These are phyloP conservation scores for Yamadazyma sp. DNA, from an alignment of 805 yeast genomes.

Conservation along the genomic window DNA sequence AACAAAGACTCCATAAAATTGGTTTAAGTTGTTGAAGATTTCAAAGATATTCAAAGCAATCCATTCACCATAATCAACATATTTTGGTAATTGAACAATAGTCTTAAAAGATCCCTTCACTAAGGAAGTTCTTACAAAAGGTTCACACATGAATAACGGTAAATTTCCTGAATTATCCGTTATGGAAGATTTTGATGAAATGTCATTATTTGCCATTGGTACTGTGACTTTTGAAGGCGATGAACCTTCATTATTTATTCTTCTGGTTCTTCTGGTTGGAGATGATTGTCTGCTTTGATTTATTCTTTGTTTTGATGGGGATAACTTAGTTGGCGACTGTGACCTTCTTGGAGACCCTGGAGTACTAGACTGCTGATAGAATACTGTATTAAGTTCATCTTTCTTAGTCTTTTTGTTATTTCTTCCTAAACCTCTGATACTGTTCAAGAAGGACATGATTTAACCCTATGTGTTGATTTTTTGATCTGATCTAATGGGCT, in stretches of 20 bases:
- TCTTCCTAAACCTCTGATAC: conserved; percentile 47
- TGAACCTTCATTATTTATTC: conserved; percentile 1
- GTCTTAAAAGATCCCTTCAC: conserved; percentile 97
- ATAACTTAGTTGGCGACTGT: conserved; percentile 40
- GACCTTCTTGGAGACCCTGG: conserved; percentile 35
- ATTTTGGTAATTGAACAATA: conserved; percentile 90
- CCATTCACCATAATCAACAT: conserved; percentile 96
- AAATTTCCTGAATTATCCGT: conserved; percentile 13
- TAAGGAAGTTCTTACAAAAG: conserved; percentile 87
- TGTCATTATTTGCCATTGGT: too few relatives aligned
- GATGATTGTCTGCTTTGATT: conserved; percentile 15
- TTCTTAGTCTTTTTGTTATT: conserved; percentile 44
- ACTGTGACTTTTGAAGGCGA: neutral
- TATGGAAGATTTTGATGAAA: too few relatives aligned
- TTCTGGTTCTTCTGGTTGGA: conserved; percentile 17
- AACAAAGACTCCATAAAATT: conserved; percentile 84
- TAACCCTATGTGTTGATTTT: neutral
- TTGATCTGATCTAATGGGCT: neutral
- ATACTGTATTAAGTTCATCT: conserved; percentile 23
- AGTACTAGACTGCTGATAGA: conserved; percentile 29
- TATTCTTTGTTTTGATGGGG: conserved; percentile 20
- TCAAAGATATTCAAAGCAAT: conserved; percentile 90
- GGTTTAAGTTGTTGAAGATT: conserved; percentile 78
- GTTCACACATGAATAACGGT: conserved; percentile 83
- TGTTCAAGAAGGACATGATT: conserved; percentile 44